Evolutionary conservation across 1,284 basidiomycete genomes (phyloP).

Genomic region (Kalmanozyma brasiliensis): DNA sequence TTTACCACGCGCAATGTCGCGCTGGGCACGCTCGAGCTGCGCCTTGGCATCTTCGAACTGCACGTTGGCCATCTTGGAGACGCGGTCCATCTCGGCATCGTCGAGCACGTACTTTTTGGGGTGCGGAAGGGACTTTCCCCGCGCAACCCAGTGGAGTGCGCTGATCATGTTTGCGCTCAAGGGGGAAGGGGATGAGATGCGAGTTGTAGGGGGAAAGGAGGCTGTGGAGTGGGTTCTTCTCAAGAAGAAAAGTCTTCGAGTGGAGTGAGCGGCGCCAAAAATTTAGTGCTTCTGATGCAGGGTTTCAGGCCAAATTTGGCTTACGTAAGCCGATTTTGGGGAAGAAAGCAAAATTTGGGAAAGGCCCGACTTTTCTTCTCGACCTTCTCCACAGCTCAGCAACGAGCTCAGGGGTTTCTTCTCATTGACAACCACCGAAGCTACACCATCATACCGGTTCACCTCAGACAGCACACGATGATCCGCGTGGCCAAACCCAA

Average conservation of each 20-base stretch:
- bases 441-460: neutral
- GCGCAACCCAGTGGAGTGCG: slow-evolving; percentile 78
- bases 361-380: slow-evolving; percentile 1
- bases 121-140: slow-evolving; percentile 80
- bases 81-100: slow-evolving; percentile 87
- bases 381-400: neutral
- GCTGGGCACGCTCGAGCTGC: slow-evolving; percentile 75
- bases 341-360: slow-evolving; percentile 8
- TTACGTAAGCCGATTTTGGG: slow-evolving; percentile 24
- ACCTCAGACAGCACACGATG: slow-evolving; percentile 45
- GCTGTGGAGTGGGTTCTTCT: slow-evolving; percentile 2
- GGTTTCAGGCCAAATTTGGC: slow-evolving; percentile 13
- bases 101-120: slow-evolving; percentile 91
- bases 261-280: slow-evolving; percentile 14
- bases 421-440: neutral
- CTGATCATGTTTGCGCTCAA: slow-evolving; percentile 69
- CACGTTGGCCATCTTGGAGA: slow-evolving; percentile 86
- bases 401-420: neutral
- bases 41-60: slow-evolving; percentile 86
- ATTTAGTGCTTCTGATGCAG: slow-evolving; percentile 4
- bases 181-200: slow-evolving; percentile 2
- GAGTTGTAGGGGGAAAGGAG: neutral
- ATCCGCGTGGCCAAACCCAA: slow-evolving; percentile 77
- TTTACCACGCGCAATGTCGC: slow-evolving; percentile 48
- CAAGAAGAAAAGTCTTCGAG: slow-evolving; percentile 7